Base-by-base conservation (phyloP, 2,329 filamentous ascomycete genomes). In the Fusarium nematophilum region DNA sequence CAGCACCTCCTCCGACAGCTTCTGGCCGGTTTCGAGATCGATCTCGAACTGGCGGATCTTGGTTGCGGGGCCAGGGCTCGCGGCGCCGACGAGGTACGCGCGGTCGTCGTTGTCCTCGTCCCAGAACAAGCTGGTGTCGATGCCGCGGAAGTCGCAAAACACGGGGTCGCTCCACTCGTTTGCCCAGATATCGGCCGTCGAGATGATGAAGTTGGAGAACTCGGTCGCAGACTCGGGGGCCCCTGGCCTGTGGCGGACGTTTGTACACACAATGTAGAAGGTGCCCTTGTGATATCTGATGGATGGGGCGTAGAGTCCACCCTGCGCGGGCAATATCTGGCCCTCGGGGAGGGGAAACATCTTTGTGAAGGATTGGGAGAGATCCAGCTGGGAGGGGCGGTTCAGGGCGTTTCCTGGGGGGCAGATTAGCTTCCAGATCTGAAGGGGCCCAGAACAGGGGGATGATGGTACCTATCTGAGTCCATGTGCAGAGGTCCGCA, bases 401-500 rank as follows among this genome's bases (percentile, higher is more conserved):
- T 68, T 75, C 53, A 75, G 73, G 4, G 71, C 76, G 17, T 78
- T 75, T 49, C 73, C 72, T 55, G n/a, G n/a, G n/a, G n/a, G n/a
- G 67, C 15, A 43, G 38, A 2, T 17, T 17, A 25, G 38, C 21
- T 9, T 7, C 3, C 6, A 4, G 21, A 9, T 44, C 8, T 31
- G 3, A 44, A 36, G 21, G 8, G 13, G n/a, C 8, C 6, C 14
- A 34, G 9, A 38, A 21, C n/a, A n/a, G n/a, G n/a, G n/a, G n/a
- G n/a, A n/a, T n/a, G n/a, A n/a, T n/a, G n/a, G n/a, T 51, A 57
- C 53, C 53, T 13, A 57, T 53, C 2, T 78, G 72, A 53, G 77
- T 79, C 81, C 81, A 85, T 44, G 78, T 76, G 14, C 72, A 61
- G n/a, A 85, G 67, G 67, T 84, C 80, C 52, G 73, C 77, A 36